These are phyloP conservation scores for Backusella liffmaniae DNA, from an alignment of 192 early-diverging fungal genomes.

Conservation along the genomic window DNA sequence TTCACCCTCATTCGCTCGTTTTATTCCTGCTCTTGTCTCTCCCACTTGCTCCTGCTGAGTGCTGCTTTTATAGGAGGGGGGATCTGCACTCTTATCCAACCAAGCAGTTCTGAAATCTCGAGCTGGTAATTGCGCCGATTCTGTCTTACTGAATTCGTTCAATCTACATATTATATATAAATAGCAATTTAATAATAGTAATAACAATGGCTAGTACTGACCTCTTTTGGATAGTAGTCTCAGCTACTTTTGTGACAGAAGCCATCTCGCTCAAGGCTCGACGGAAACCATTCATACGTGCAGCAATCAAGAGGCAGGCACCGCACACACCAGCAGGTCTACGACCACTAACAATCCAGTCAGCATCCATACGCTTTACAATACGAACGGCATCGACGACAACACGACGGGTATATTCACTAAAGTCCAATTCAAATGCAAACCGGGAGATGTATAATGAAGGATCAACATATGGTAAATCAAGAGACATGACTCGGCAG, in stretches of 20 bases:
- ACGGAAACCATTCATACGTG: constrained; percentile 68
- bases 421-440: constrained; percentile 88
- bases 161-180: constrained; percentile 43
- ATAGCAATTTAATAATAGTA: not conserved
- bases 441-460: constrained; percentile 92
- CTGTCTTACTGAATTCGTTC: constrained; percentile 80
- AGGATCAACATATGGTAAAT: constrained; percentile 82
- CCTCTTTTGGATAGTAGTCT: constrained; percentile 49
- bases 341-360: constrained; percentile 91
- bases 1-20: not conserved
- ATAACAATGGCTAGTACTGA: constrained; percentile 10
- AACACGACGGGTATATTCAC: constrained; percentile 77
- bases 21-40: not conserved
- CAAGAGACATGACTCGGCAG: constrained; percentile 44
- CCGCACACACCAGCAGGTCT: constrained; percentile 94
- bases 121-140: constrained; percentile 72
- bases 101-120: constrained; percentile 79
- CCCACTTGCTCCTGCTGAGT: not conserved
- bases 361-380: constrained; percentile 87
- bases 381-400: constrained; percentile 77
- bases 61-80: constrained; percentile 73
- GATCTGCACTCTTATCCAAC: constrained; percentile 81
- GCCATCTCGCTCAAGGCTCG: too few species aligned
- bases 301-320: constrained; percentile 85
- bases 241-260: too few species aligned